phyloP scores from a whole-genome alignment of 2,329 filamentous ascomycete genomes.

The Blastomyces gilchristii region DNA sequence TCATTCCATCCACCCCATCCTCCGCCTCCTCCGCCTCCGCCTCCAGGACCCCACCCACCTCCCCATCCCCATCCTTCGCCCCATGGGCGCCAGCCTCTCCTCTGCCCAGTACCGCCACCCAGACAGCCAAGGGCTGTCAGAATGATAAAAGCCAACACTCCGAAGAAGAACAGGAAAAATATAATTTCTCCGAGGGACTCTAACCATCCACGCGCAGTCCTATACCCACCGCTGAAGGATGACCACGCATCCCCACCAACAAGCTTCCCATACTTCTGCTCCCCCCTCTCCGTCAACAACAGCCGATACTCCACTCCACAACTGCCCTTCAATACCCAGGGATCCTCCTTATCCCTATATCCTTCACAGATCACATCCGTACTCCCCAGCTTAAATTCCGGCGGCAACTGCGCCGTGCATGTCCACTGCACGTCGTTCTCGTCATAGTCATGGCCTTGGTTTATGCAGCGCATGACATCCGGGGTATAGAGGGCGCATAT shows the following conservation, averaged over 20 bases:
- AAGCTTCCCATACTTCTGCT: constrained; percentile 55
- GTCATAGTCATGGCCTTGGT: constrained; percentile 70
- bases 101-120: constrained; percentile 16
- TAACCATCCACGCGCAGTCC: constrained; percentile 6
- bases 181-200: constrained; percentile 21
- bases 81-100: constrained; percentile 23
- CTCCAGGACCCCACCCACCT: constrained; percentile 16
- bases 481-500: constrained; percentile 61
- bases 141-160: constrained; percentile 17
- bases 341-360: constrained; percentile 64
- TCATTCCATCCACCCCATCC: constrained; percentile 22
- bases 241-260: constrained; percentile 28
- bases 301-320: constrained; percentile 87
- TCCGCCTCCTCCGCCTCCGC: constrained; percentile 24
- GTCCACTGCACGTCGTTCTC: constrained; percentile 82
- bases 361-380: constrained; percentile 93
- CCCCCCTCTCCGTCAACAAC: constrained; percentile 64
- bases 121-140: constrained; percentile 22
- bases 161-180: constrained; percentile 25
- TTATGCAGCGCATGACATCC: constrained; percentile 80
- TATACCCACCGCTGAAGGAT: constrained; percentile 16
- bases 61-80: constrained; percentile 18
- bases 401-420: constrained; percentile 57
- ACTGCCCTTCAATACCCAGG: constrained; percentile 79
- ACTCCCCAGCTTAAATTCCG: constrained; percentile 62